A percentile compares a stretch with the other conserved stretches of the same genome.
These are phyloP conservation scores for Pistacia vera DNA, from an alignment of 345 rosid genomes.

Conservation along the genomic window DNA sequence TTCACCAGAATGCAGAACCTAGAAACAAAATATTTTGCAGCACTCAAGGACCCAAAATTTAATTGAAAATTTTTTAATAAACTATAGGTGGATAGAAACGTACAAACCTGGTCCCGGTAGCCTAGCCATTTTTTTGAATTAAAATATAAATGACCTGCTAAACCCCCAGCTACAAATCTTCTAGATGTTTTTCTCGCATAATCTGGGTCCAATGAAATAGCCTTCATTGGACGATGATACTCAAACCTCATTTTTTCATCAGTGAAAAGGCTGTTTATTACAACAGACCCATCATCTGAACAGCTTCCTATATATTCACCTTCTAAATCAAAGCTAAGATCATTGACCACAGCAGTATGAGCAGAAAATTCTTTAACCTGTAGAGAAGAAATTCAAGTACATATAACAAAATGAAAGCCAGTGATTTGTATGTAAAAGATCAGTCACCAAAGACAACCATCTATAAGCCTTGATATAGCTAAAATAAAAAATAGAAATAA, in stretches of 20 bases:
- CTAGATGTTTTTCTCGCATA: conserved; percentile 68
- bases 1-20: conserved; percentile 98
- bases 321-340: conserved; percentile 86
- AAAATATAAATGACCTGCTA: conserved; percentile 88
- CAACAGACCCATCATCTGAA: conserved; percentile 97
- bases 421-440: neutral
- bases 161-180: conserved; percentile 96
- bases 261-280: conserved; percentile 89
- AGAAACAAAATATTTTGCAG: conserved; percentile 18
- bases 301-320: conserved; percentile 98
- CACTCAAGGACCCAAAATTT: conserved; percentile 8
- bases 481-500: neutral
- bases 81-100: neutral
- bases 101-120: conserved; percentile 80
- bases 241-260: conserved; percentile 91
- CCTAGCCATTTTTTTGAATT: conserved; percentile 96
- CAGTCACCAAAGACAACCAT: neutral
- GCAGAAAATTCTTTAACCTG: conserved; percentile 84
- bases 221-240: conserved; percentile 99
- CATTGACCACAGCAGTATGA: conserved; percentile 90
- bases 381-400: conserved; percentile 12
- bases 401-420: conserved; percentile 12
- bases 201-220: conserved; percentile 89
- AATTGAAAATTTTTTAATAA: conserved; percentile 9
- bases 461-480: conserved; percentile 9